Evolutionary conservation across 768 basidiomycete genomes (phyloP).

Genomic region (Amanita molliuscula): DNA sequence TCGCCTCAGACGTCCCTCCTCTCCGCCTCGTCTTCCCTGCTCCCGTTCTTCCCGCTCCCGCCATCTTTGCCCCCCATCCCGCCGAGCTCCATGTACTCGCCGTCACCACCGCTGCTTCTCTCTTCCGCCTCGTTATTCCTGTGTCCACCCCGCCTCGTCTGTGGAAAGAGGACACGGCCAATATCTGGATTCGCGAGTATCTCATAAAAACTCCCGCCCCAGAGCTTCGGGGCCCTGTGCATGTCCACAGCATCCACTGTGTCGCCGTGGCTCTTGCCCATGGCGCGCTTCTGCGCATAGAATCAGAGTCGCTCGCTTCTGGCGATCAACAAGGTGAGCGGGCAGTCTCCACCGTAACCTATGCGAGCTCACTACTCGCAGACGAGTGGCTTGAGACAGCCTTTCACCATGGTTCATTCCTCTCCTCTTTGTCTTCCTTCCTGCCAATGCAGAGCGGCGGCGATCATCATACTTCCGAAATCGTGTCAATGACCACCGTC

Average conservation of each 20-base stretch:
- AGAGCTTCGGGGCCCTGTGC: conserved; percentile 36
- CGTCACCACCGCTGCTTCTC: conserved; percentile 55
- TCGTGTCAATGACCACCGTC: conserved; percentile 63
- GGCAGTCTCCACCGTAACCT: conserved; percentile 8
- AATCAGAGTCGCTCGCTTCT: conserved; percentile 47
- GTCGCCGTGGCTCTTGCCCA: conserved; percentile 52
- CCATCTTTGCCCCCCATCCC: conserved; percentile 45
- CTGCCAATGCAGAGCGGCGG: conserved; percentile 41
- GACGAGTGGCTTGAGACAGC: conserved; percentile 65
- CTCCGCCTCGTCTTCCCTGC: conserved; percentile 76
- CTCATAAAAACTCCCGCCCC: conserved; percentile 44
- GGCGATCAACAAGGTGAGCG: conserved; percentile 49
- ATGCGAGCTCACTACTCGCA: conserved; percentile 17
- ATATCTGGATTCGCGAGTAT: conserved; percentile 61
- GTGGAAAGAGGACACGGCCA: conserved; percentile 45
- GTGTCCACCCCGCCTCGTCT: conserved; percentile 38
- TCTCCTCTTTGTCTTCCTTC: conserved; percentile 58
- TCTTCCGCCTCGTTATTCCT: conserved; percentile 66
- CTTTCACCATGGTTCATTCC: conserved; percentile 55
- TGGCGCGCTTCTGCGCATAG: conserved; percentile 60
- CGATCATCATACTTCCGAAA: conserved; percentile 40
- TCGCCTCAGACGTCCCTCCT: conserved; percentile 52
- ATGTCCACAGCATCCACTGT: conserved; percentile 57
- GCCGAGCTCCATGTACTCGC: conserved; percentile 61
- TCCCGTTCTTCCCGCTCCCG: conserved; percentile 51